A percentile compares a stretch with the other conserved stretches of the same genome.
Evolutionary conservation across 2,329 filamentous ascomycete genomes (phyloP).

Genomic region (Waltergamsia citrina): DNA sequence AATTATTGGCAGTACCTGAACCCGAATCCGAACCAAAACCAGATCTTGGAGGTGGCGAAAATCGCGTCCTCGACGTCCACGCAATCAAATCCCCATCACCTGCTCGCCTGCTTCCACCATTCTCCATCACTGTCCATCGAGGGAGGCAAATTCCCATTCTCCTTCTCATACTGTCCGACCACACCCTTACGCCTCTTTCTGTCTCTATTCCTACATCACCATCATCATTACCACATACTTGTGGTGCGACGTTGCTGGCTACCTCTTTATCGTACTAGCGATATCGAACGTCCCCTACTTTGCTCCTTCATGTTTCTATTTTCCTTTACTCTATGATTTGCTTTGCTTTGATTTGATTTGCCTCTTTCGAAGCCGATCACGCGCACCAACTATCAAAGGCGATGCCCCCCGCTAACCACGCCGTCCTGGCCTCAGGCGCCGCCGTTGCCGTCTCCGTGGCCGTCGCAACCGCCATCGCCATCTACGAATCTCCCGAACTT

Average conservation of each 20-base stretch:
- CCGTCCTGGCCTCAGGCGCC: slow-evolving; percentile 45
- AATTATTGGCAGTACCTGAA: background rate
- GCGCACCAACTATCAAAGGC: slow-evolving; percentile 6
- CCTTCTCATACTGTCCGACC: too few species aligned
- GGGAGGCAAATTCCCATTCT: too few species aligned
- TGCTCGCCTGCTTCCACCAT: too few species aligned
- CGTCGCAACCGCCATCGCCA: slow-evolving; percentile 46
- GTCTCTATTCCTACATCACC: background rate
- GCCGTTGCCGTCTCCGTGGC: slow-evolving; percentile 48
- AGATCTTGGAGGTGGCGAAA: background rate
- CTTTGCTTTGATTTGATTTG: background rate
- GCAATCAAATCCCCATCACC: too few species aligned
- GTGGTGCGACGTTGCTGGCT: too few species aligned
- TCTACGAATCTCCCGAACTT: slow-evolving; percentile 56
- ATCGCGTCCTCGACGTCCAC: background rate
- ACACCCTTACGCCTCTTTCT: background rate
- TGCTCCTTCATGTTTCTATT: background rate
- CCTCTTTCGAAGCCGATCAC: background rate
- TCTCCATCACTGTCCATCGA: too few species aligned
- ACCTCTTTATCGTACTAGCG: too few species aligned
- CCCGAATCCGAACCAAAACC: background rate
- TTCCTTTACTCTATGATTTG: background rate
- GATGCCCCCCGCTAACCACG: slow-evolving; percentile 49
- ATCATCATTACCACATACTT: too few species aligned
- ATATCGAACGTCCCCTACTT: too few species aligned